These are phyloP conservation scores for Nyctanthes arbortristis DNA, from an alignment of 257 asterid species.

Conservation along the genomic window DNA sequence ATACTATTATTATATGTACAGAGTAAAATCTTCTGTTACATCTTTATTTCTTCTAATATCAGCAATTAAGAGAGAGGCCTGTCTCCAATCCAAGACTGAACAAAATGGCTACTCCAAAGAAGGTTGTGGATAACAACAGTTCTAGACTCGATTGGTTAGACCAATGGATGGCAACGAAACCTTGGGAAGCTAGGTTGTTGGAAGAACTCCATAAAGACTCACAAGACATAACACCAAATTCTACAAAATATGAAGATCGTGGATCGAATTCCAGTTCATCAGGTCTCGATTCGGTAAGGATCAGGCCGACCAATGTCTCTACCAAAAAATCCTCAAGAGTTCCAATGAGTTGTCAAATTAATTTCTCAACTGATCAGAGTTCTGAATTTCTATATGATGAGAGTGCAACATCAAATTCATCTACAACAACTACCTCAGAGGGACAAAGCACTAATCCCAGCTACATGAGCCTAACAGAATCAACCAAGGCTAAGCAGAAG, in stretches of 20 bases:
- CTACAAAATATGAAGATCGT: constrained; percentile 26
- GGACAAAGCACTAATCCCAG: constrained; percentile 38
- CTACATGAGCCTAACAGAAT: constrained; percentile 68
- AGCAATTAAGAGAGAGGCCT: constrained; percentile 40
- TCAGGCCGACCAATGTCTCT: constrained; percentile 36
- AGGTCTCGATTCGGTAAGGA: constrained; percentile 36
- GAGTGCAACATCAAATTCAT: constrained; percentile 69
- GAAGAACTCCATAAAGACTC: constrained; percentile 38
- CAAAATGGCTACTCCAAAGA: constrained; percentile 35
- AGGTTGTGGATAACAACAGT: constrained; percentile 26
- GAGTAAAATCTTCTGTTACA: not conserved
- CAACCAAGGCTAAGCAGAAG: constrained; percentile 48
- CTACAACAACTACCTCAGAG: constrained; percentile 61
- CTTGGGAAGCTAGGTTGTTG: constrained; percentile 47
- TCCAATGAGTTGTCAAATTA: constrained; percentile 45
- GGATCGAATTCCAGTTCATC: constrained; percentile 41
- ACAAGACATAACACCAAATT: constrained; percentile 34
- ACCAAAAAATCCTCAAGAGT: constrained; percentile 47
- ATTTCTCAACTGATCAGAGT: constrained; percentile 54
- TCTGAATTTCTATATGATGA: constrained; percentile 58
- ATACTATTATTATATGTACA: not conserved
- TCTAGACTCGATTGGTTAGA: constrained; percentile 64
- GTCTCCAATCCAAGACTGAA: constrained; percentile 32
- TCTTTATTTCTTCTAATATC: not conserved
- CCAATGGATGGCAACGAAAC: constrained; percentile 74